Evolutionary conservation across 208 protist genomes (phyloP).

Genomic region (Zelonia costaricensis): DNA sequence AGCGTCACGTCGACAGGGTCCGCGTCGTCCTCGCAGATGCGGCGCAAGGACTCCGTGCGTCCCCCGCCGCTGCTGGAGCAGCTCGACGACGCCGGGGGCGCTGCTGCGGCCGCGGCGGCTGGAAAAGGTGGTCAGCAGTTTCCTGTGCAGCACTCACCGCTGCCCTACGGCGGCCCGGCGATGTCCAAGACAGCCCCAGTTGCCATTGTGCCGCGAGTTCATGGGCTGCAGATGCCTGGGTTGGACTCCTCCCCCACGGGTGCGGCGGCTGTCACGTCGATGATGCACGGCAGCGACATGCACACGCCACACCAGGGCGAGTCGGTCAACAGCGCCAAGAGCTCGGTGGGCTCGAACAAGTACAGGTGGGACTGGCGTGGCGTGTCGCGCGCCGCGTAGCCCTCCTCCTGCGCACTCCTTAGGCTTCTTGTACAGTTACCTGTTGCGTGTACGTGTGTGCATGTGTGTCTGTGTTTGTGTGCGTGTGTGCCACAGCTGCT

Average conservation of each 20-base stretch:
- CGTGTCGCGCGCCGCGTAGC: constrained; percentile 11
- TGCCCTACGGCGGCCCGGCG: too few species aligned
- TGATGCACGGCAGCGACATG: constrained; percentile 6
- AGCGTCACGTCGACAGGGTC: constrained; percentile 11
- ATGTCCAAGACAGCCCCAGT: too few species aligned
- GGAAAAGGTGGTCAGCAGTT: not conserved
- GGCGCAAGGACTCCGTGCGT: constrained; percentile 3
- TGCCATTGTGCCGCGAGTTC: too few species aligned
- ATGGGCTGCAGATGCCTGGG: too few species aligned
- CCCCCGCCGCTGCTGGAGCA: constrained; percentile 1
- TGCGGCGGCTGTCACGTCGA: too few species aligned
- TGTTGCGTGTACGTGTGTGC: not conserved
- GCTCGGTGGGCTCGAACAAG: constrained; percentile 30
- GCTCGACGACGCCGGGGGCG: not conserved
- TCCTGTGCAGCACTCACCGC: not conserved
- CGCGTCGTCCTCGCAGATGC: not conserved
- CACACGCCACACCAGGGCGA: constrained; percentile 18
- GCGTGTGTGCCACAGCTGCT: too few species aligned
- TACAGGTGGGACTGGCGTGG: constrained; percentile 50
- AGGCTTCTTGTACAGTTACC: not conserved
- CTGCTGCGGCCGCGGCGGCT: not conserved
- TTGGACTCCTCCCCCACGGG: too few species aligned
- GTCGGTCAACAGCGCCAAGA: constrained; percentile 19
- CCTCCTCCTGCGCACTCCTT: not conserved
- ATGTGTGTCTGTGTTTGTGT: not conserved